Evolutionary conservation across 1,139 yeast genomes (phyloP).

Genomic region (Yamadazyma trypodendri): DNA sequence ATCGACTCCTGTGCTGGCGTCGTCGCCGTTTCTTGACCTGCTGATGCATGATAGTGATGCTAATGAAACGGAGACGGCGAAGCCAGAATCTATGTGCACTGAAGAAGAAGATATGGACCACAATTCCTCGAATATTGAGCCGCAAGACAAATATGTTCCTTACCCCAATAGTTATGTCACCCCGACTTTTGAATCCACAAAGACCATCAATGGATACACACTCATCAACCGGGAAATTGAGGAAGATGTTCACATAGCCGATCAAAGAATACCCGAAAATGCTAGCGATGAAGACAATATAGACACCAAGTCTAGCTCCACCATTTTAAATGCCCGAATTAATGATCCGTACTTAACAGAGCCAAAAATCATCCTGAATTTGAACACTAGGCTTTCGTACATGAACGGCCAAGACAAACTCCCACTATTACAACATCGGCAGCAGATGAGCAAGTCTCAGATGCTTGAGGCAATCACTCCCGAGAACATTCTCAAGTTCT

Average conservation of each 20-base stretch:
- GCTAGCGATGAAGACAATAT: constrained; percentile 34
- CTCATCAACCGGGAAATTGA: constrained; percentile 28
- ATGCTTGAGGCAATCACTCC: constrained; percentile 24
- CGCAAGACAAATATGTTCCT: too few relatives aligned
- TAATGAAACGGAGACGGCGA: too few relatives aligned
- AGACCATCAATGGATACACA: constrained; percentile 32
- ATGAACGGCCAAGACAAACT: constrained; percentile 15
- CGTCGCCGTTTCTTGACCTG: background rate
- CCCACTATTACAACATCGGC: constrained; percentile 20
- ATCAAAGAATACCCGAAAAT: constrained; percentile 35
- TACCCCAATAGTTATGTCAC: too few relatives aligned
- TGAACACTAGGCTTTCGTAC: constrained; percentile 15
- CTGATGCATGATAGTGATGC: too few relatives aligned
- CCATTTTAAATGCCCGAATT: constrained; percentile 33
- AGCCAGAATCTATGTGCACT: too few relatives aligned
- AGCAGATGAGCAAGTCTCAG: constrained; percentile 11
- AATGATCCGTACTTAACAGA: constrained; percentile 35
- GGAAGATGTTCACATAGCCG: constrained; percentile 37
- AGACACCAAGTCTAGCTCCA: constrained; percentile 22
- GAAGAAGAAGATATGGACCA: too few relatives aligned
- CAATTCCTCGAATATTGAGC: too few relatives aligned
- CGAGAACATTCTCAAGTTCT: constrained; percentile 24
- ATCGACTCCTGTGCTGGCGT: too few relatives aligned
- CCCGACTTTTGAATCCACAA: constrained; percentile 6
- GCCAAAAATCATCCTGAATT: constrained; percentile 7